phyloP scores from a whole-genome alignment of 495 filamentous ascomycete species.

The Tuber indicum region DNA sequence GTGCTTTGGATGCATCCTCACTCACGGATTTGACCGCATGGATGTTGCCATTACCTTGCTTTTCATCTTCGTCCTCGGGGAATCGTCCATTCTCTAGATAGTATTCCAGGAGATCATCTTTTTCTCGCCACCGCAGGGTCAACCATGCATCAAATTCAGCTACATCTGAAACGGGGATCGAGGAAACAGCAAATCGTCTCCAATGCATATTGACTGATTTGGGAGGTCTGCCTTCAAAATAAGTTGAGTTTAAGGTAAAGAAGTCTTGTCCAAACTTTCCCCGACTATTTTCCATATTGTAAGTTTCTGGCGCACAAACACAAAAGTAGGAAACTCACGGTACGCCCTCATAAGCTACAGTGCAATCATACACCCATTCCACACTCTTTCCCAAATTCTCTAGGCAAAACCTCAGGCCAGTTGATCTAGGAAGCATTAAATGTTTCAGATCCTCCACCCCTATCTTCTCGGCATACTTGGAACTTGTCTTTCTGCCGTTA shows the following conservation, averaged over 20 bases:
- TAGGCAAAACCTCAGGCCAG: conserved; percentile 68
- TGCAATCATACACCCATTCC: conserved; percentile 80
- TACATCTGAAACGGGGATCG: conserved; percentile 60
- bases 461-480: conserved; percentile 62
- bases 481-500: conserved; percentile 59
- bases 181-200: conserved; percentile 60
- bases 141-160: conserved; percentile 69
- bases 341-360: conserved; percentile 75
- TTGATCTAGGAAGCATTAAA: conserved; percentile 64
- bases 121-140: conserved; percentile 68
- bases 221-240: conserved; percentile 68
- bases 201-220: conserved; percentile 83
- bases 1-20: not conserved
- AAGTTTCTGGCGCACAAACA: not conserved
- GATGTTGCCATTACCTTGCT: conserved; percentile 27
- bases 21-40: not conserved
- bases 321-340: conserved; percentile 50
- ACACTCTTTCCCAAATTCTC: conserved; percentile 63
- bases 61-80: conserved; percentile 50
- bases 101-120: conserved; percentile 66
- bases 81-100: conserved; percentile 65
- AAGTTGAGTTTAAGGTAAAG: conserved; percentile 66
- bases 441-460: conserved; percentile 62
- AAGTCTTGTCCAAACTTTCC: conserved; percentile 68
- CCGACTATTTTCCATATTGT: conserved; percentile 46